These are phyloP conservation scores for Zygotorulaspora florentina DNA, from an alignment of 805 yeast species.

Conservation along the genomic window DNA sequence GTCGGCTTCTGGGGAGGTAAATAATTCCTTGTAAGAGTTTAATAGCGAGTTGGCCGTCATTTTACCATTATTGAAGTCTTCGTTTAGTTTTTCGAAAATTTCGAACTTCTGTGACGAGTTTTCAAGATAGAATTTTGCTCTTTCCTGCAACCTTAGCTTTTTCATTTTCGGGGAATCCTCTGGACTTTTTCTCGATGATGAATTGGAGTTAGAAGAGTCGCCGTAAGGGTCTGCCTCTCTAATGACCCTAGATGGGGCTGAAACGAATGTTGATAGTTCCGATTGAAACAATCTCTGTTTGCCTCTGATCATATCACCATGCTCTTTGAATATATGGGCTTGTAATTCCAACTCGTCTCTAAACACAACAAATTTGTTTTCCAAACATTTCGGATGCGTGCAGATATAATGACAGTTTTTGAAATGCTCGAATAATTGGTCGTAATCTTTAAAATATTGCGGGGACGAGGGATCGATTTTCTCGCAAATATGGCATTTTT, in stretches of 20 bases:
- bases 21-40: constrained; percentile 45
- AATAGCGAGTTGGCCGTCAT: constrained; percentile 48
- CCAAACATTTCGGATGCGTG: constrained; percentile 70
- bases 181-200: constrained; percentile 24
- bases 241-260: constrained; percentile 30
- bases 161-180: constrained; percentile 43
- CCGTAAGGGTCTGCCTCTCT: constrained; percentile 18
- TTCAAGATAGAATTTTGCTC: constrained; percentile 75
- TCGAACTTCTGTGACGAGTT: constrained; percentile 46
- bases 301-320: constrained; percentile 37
- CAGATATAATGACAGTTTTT: constrained; percentile 70
- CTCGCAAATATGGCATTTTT: constrained; percentile 87
- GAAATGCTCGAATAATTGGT: constrained; percentile 72
- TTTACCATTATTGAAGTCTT: constrained; percentile 42
- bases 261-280: constrained; percentile 58
- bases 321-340: constrained; percentile 84
- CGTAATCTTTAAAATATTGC: constrained; percentile 74
- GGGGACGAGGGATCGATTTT: constrained; percentile 57
- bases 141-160: constrained; percentile 65
- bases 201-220: constrained; percentile 3
- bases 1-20: constrained; percentile 45
- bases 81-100: constrained; percentile 48
- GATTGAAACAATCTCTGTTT: constrained; percentile 46
- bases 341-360: constrained; percentile 79
- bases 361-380: constrained; percentile 88